phyloP scores from a whole-genome alignment of 306 rosid genomes.

The Chamaecrista fasciculata region DNA sequence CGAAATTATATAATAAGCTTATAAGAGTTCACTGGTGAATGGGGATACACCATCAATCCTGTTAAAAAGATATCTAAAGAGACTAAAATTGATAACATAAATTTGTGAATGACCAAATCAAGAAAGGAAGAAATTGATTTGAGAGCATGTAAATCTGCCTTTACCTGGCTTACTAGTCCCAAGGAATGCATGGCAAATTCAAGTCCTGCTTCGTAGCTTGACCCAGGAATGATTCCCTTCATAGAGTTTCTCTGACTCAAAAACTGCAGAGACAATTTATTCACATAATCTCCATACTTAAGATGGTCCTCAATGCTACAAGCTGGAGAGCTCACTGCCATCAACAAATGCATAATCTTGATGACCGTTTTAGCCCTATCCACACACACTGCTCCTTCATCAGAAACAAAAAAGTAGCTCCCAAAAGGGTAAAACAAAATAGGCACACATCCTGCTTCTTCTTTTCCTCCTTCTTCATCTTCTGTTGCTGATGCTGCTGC shows the following conservation, averaged over 20 bases:
- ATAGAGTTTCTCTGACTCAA: slow-evolving; percentile 39
- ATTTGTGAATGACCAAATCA: too few relatives aligned
- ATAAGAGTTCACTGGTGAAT: too few relatives aligned
- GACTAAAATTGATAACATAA: too few relatives aligned
- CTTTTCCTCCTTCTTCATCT: slow-evolving; percentile 36
- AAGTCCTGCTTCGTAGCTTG: slow-evolving; percentile 69
- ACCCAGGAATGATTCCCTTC: slow-evolving; percentile 35
- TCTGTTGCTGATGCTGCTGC: slow-evolving; percentile 24
- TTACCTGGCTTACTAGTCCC: slow-evolving; percentile 60
- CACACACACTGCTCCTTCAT: slow-evolving; percentile 63
- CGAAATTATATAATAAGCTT: too few relatives aligned
- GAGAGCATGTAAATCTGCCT: not conserved
- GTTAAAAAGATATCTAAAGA: too few relatives aligned
- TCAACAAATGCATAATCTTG: slow-evolving; percentile 62
- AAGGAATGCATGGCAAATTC: slow-evolving; percentile 53
- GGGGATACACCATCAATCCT: too few relatives aligned
- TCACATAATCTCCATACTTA: slow-evolving; percentile 59
- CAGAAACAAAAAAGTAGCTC: slow-evolving; percentile 56
- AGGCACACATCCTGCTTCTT: slow-evolving; percentile 31
- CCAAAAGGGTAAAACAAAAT: slow-evolving; percentile 62
- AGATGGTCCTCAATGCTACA: slow-evolving; percentile 57
- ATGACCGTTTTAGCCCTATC: slow-evolving; percentile 48
- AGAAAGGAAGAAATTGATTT: too few relatives aligned
- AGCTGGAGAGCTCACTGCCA: slow-evolving; percentile 37
- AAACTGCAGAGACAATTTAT: slow-evolving; percentile 33